Evolutionary conservation across 2,329 filamentous ascomycete genomes (phyloP).

Genomic region (Fusarium subglutinans): DNA sequence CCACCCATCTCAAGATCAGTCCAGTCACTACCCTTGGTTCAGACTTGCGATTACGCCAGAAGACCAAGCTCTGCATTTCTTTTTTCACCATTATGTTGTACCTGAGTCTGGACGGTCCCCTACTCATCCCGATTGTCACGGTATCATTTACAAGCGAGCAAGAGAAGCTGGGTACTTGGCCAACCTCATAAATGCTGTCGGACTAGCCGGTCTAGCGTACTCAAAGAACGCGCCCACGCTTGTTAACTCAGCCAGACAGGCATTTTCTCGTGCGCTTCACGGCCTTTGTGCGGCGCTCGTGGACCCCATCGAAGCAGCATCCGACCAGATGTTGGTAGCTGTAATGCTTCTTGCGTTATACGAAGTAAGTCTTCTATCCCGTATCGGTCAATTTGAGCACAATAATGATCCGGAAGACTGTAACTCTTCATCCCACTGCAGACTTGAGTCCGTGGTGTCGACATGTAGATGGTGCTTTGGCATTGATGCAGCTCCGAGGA

Average conservation of each 20-base stretch:
- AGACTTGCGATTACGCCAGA: not conserved
- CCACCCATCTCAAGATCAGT: not conserved
- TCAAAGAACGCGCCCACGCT: not conserved
- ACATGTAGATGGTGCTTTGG: not conserved
- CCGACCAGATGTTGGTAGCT: not conserved
- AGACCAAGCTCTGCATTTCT: not conserved
- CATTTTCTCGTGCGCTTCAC: not conserved
- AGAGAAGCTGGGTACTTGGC: not conserved
- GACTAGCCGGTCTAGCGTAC: not conserved
- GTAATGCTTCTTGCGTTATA: not conserved
- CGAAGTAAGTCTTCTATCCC: not conserved
- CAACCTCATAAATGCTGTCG: not conserved
- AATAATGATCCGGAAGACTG: not conserved
- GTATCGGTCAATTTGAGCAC: rapidly evolving
- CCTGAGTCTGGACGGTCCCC: not conserved
- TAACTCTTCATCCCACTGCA: too few relatives aligned
- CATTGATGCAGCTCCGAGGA: not conserved
- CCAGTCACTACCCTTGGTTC: not conserved
- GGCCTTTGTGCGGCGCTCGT: not conserved
- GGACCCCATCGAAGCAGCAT: not conserved
- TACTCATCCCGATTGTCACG: not conserved
- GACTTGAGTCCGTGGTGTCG: not conserved
- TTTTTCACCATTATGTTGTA: not conserved
- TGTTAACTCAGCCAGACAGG: not conserved
- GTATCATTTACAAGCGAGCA: not conserved